Base-by-base conservation (phyloP, 495 filamentous ascomycete genomes). In the Penicillium simplicissimum region DNA sequence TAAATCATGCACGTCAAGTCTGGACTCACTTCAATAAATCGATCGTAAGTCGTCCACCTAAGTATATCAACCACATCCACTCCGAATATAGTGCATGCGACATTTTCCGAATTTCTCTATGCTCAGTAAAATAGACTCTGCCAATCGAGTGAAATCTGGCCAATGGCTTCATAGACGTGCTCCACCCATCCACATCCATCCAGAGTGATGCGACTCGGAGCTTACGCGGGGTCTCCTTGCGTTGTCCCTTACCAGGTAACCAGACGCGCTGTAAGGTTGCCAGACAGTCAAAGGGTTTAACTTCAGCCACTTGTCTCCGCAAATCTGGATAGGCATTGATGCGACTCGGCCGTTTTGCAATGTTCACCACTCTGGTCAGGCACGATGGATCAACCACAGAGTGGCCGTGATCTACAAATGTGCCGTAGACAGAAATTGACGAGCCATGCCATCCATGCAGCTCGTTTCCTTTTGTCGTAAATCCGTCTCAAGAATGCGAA, bases 271-370 rank as follows among this genome's bases (percentile, higher is more conserved):
- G 60, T 62, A 65, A 59, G 62, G 65, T 60, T 38, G 25, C 23
- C 23, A 25, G 23, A 25, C 23, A 25, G 23, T 47, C 28, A 36
- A 31, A 47, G 49, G 59, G 52, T 58, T 64, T 58, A 57, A 66
- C 53, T 61, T 64, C 57, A 58, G 60, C 62, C 60, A 65, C 55
- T 65, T 47, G 49, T 25, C 49, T 56, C 45, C 51, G 52, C 37
- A 23, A 19, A 11, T 45, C 52, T 53, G 34, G 28, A 60, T 59
- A 37, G 35, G 47, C 23, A 14, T 45, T 61, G 43, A 68, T 71
- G 66, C 63, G 63, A 68, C 58, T 68, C 61, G 58, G 54, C 66
- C 66, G 68, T 71, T 71, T 68, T 54, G 51, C 33, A 55, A 66
- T 62, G 35, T 28, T 52, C 25, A n/a, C 33, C 52, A 45, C 48